Conservation (phyloP, 768 basidiomycete species). For the Tylopilus plumbeoviolaceoides region DNA sequence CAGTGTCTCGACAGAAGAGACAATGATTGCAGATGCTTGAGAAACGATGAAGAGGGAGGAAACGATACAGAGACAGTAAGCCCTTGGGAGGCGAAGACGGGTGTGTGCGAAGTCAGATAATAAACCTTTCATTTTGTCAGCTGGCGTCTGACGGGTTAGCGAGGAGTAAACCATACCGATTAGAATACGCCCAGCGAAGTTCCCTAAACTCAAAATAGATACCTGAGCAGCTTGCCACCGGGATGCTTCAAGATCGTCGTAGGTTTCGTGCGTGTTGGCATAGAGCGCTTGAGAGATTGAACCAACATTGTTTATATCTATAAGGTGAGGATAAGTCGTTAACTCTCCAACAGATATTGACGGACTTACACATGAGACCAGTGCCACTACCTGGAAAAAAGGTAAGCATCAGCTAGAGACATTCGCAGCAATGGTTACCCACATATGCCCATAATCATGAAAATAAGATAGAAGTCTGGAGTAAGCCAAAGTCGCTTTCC, state of each 20-base stretch:
- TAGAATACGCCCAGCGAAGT: slow-evolving; percentile 71
- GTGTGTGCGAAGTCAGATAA: slow-evolving; percentile 62
- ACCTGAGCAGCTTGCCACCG: slow-evolving; percentile 85
- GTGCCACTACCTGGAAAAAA: slow-evolving; percentile 58
- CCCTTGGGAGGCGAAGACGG: slow-evolving; percentile 56
- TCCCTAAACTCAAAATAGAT: slow-evolving; percentile 75
- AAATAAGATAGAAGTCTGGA: slow-evolving; percentile 63
- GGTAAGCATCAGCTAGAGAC: not conserved
- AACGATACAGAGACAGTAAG: slow-evolving; percentile 66
- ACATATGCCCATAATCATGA: slow-evolving; percentile 53
- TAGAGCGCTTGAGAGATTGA: slow-evolving; percentile 69
- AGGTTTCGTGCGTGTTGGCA: slow-evolving; percentile 53
- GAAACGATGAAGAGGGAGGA: slow-evolving; percentile 66
- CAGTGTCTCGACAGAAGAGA: slow-evolving; percentile 55
- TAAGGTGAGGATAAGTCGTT: not conserved
- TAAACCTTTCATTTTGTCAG: slow-evolving; percentile 43
- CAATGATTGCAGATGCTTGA: slow-evolving; percentile 54
- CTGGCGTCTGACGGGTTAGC: not conserved
- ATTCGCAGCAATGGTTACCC: slow-evolving; percentile 21
- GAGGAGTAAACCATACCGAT: slow-evolving; percentile 46
- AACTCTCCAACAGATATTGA: not conserved
- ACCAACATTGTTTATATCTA: slow-evolving; percentile 87
- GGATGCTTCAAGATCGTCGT: slow-evolving; percentile 64
- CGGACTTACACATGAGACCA: slow-evolving; percentile 65
- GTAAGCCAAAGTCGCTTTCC: slow-evolving; percentile 49